These are phyloP conservation scores for Trichoderma guizhouense DNA, from an alignment of 2,329 filamentous ascomycete species.

Conservation along the genomic window DNA sequence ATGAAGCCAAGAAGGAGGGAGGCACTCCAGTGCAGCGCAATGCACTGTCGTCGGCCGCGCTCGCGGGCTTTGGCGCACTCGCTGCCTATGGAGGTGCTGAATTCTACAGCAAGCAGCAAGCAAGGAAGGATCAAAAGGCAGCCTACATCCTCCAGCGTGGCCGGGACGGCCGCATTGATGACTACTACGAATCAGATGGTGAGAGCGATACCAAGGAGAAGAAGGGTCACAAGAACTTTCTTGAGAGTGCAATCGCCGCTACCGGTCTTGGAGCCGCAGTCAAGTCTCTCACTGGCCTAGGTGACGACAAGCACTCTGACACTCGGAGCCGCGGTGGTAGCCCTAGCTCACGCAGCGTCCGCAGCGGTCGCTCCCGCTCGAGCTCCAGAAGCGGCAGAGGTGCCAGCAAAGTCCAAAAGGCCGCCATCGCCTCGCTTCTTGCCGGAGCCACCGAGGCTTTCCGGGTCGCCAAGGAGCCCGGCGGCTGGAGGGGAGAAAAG, in stretches of 20 bases:
- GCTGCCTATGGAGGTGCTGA: slow-evolving; percentile 63
- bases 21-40: slow-evolving; percentile 54
- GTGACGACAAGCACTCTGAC: slow-evolving; percentile 38
- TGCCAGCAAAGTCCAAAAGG: slow-evolving; percentile 69
- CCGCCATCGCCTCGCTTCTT: slow-evolving; percentile 84
- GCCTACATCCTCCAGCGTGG: slow-evolving; percentile 52
- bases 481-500: slow-evolving; percentile 86
- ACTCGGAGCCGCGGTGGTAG: slow-evolving; percentile 50
- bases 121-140: slow-evolving; percentile 55
- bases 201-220: slow-evolving; percentile 46
- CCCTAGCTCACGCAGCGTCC: slow-evolving; percentile 47
- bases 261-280: slow-evolving; percentile 60
- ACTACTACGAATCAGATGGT: slow-evolving; percentile 59
- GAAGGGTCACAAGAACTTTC: slow-evolving; percentile 61
- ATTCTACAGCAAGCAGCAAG: slow-evolving; percentile 58
- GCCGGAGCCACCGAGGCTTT: slow-evolving; percentile 92
- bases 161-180: slow-evolving; percentile 49
- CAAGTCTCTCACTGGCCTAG: slow-evolving; percentile 55
- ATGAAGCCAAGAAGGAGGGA: slow-evolving; percentile 50
- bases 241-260: slow-evolving; percentile 60
- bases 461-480: slow-evolving; percentile 82
- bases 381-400: slow-evolving; percentile 39
- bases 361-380: slow-evolving; percentile 53
- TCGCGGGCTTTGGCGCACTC: slow-evolving; percentile 61
- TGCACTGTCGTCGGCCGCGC: slow-evolving; percentile 55